A percentile compares a stretch with the other conserved stretches of the same genome.
Conservation (phyloP, 163 green algal species). For the Chlorella variabilis region DNA sequence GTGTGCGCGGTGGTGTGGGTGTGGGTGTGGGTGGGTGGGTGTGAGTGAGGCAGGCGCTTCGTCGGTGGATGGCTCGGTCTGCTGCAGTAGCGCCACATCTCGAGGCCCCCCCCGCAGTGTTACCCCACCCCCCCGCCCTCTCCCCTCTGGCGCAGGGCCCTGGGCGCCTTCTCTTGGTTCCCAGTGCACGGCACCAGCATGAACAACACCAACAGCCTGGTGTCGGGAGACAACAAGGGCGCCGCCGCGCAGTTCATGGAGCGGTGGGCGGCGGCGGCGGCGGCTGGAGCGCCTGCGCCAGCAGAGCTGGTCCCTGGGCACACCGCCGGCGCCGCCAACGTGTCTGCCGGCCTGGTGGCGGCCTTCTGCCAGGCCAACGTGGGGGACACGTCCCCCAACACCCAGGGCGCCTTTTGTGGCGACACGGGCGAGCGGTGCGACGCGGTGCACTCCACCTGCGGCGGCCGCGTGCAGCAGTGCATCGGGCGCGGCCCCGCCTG, state of each 20-base stretch:
- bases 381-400: constrained; percentile 84
- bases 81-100: too few species aligned
- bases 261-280: constrained; percentile 42
- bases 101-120: too few species aligned
- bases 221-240: constrained; percentile 91
- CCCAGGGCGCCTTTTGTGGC: constrained; percentile 72
- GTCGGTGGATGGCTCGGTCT: too few species aligned
- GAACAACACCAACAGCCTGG: constrained; percentile 90
- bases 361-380: constrained; percentile 68
- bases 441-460: constrained; percentile 70
- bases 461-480: constrained; percentile 79
- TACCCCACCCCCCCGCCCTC: not conserved
- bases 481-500: constrained; percentile 74
- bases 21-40: not conserved
- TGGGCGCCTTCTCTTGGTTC: constrained; percentile 72
- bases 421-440: constrained; percentile 82
- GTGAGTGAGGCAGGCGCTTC: too few species aligned
- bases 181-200: constrained; percentile 88
- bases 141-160: constrained; percentile 37
- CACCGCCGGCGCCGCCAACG: not conserved
- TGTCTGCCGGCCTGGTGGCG: constrained; percentile 58
- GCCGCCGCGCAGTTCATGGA: constrained; percentile 77
- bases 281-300: not conserved
- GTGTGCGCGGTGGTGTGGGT: too few species aligned
- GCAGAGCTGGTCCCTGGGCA: not conserved